Evolutionary conservation across 1,284 basidiomycete species (phyloP), one percentile per base, ranked within the genome.

Genomic region (Microbotryum silenes-acaulis): DNA sequence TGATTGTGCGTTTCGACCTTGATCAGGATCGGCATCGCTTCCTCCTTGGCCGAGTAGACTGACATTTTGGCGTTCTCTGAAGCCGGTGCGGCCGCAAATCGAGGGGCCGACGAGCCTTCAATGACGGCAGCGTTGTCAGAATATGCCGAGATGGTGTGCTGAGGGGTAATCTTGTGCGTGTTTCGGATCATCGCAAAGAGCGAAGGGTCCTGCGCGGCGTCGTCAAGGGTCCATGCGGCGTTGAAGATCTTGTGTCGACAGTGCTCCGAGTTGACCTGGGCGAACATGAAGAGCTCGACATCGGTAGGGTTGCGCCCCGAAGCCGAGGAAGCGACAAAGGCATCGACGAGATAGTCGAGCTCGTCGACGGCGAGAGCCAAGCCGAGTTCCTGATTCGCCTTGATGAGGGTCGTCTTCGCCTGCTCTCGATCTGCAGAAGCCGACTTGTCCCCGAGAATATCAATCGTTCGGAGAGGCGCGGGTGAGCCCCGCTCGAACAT

Each of bases 221-320:
- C 71, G 54, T 72, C 65, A 45, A 72, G 64, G 25, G 85, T 89
- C 96, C 96, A 99, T 48, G 88, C 83, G 0, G 96, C 93, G 74
- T 99, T 99, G 81, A 98, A 99, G 71, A 97, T 98, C 79, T 99
- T 99, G 82, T 99, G 96, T 52, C 96, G 83, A 77, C 96, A 99
- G 76, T 98, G 96, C 77, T 99, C 96, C 48, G 93, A 97, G 79
- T 99, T 99, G 75, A 99, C 94, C 75, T 99, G 96, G 20, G 96
- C 94, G 75, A 98, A 99, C 94, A 98, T 98, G 82, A 98, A 98
- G 21, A 99, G 81, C 75, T 99, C 96, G 16, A 96, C 93, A 72
- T 98, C 94, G 54, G 91, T 97, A 5, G 92, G 92, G 74, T 91
- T 86, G 51, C 91, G 84, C 55, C 79, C 79, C 71, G 87, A 81